Percentiles rank a stretch among this genome's conserved stretches.
Evolutionary conservation across 1,284 basidiomycete genomes (phyloP).

Genomic region (Singerocomus inundabilis): DNA sequence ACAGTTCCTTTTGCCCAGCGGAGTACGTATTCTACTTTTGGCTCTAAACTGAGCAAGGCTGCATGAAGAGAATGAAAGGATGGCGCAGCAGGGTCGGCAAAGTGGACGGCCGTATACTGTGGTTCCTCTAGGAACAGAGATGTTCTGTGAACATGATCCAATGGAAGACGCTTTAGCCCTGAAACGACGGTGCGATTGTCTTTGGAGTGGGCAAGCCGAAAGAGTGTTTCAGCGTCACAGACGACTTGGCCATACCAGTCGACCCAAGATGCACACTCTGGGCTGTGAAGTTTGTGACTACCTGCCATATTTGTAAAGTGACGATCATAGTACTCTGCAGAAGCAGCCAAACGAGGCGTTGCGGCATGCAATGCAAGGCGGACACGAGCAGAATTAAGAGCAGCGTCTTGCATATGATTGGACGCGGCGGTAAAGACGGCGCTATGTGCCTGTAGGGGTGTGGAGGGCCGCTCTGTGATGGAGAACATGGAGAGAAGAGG

Average conservation of each 20-base stretch:
- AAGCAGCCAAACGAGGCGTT: constrained; percentile 71
- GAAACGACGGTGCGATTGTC: constrained; percentile 22
- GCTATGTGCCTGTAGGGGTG: constrained; percentile 55
- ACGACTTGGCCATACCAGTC: constrained; percentile 82
- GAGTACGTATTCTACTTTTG: constrained; percentile 70
- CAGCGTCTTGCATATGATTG: constrained; percentile 44
- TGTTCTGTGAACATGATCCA: constrained; percentile 67
- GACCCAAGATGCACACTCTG: constrained; percentile 76
- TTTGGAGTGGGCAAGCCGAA: constrained; percentile 42
- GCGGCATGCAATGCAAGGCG: constrained; percentile 67
- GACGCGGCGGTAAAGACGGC: constrained; percentile 52
- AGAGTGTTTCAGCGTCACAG: constrained; percentile 68
- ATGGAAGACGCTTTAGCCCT: constrained; percentile 53
- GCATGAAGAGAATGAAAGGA: constrained; percentile 69
- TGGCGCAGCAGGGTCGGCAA: constrained; percentile 57
- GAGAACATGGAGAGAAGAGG: constrained; percentile 28
- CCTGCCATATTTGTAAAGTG: constrained; percentile 37
- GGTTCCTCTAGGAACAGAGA: constrained; percentile 44
- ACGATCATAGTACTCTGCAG: constrained; percentile 64
- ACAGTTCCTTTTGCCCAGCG: constrained; percentile 39
- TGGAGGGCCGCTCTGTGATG: constrained; percentile 13
- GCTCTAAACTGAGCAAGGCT: constrained; percentile 51
- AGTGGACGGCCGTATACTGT: constrained; percentile 66
- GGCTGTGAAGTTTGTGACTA: constrained; percentile 20
- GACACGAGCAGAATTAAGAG: constrained; percentile 54